These are phyloP conservation scores for Phlegmacium glaucopus DNA, from an alignment of 768 basidiomycete species.

Conservation along the genomic window DNA sequence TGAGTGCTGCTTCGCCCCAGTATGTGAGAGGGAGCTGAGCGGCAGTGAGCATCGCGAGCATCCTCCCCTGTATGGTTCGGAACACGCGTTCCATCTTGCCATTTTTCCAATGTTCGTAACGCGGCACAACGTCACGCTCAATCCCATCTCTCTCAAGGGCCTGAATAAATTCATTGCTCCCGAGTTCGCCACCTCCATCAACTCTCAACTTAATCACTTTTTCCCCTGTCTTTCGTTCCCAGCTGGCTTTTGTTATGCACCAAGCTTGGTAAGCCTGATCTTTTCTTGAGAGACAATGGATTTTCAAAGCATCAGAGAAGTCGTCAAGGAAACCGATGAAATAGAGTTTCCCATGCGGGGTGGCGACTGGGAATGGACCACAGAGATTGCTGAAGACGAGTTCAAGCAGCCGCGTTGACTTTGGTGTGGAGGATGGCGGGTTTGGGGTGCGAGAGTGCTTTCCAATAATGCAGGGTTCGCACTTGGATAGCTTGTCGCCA, in stretches of 20 bases:
- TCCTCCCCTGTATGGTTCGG: slow-evolving; percentile 4
- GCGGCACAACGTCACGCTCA: neutral
- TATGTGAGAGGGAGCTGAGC: slow-evolving; percentile 4
- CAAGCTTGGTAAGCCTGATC: slow-evolving; percentile 6
- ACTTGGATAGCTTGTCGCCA: too few species aligned
- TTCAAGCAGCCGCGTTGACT: too few species aligned
- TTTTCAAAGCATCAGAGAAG: neutral
- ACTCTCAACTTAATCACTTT: slow-evolving; percentile 4
- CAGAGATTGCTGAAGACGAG: too few species aligned
- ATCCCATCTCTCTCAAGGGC: slow-evolving; percentile 4
- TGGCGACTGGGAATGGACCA: too few species aligned
- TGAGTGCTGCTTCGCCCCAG: slow-evolving; percentile 13
- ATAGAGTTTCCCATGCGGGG: too few species aligned
- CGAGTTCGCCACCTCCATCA: slow-evolving; percentile 8
- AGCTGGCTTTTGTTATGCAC: neutral
- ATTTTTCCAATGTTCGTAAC: slow-evolving; percentile 14
- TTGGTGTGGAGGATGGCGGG: too few species aligned
- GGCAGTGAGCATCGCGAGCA: slow-evolving; percentile 1
- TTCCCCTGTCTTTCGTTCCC: slow-evolving; percentile 6
- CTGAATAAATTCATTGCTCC: neutral
- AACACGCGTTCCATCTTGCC: slow-evolving; percentile 8
- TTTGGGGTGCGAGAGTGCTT: too few species aligned
- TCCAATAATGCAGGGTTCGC: too few species aligned
- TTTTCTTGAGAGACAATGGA: slow-evolving; percentile 1
- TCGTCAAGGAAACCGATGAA: slow-evolving; percentile 10